phyloP scores from a whole-genome alignment of 164 flowering plant genomes.

The Kingdonia uniflora region DNA sequence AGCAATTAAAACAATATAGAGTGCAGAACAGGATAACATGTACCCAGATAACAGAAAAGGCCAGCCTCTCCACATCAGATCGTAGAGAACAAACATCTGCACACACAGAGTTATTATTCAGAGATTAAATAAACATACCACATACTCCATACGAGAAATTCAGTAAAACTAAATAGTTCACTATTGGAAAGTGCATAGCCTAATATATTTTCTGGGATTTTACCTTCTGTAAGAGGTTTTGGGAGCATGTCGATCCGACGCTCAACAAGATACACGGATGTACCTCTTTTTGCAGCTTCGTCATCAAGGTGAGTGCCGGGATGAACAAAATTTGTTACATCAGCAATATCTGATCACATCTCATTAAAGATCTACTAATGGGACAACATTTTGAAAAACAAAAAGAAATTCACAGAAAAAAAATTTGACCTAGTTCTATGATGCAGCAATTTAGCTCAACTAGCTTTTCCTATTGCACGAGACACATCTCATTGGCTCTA shows the following conservation, averaged over 20 bases:
- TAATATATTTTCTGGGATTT: too few relatives aligned
- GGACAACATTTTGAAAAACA: too few relatives aligned
- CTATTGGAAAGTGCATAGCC: too few relatives aligned
- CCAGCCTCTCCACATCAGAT: slow-evolving; percentile 93
- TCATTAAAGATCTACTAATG: slow-evolving; percentile 22
- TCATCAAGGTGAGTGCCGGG: slow-evolving; percentile 91
- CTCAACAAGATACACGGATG: slow-evolving; percentile 98
- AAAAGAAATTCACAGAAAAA: too few relatives aligned
- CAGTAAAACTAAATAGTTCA: too few relatives aligned
- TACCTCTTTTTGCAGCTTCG: slow-evolving; percentile 93
- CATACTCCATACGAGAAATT: neutral
- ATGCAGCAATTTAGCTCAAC: too few relatives aligned
- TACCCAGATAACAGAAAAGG: slow-evolving; percentile 99
- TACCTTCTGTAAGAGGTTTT: slow-evolving; percentile 96
- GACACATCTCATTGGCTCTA: too few relatives aligned
- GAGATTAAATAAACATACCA: neutral
- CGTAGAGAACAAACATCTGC: slow-evolving; percentile 96
- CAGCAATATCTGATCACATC: slow-evolving; percentile 78
- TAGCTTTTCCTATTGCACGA: too few relatives aligned
- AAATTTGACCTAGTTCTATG: too few relatives aligned
- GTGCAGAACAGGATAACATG: slow-evolving; percentile 1
- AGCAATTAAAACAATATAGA: neutral
- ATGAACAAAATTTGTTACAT: slow-evolving; percentile 94
- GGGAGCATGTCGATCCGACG: slow-evolving; percentile 99
- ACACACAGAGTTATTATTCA: slow-evolving; percentile 11